A percentile compares a stretch with the other conserved stretches of the same genome.
These are phyloP conservation scores for Fusarium dlaminii DNA, from an alignment of 2,329 filamentous ascomycete genomes.

Conservation along the genomic window DNA sequence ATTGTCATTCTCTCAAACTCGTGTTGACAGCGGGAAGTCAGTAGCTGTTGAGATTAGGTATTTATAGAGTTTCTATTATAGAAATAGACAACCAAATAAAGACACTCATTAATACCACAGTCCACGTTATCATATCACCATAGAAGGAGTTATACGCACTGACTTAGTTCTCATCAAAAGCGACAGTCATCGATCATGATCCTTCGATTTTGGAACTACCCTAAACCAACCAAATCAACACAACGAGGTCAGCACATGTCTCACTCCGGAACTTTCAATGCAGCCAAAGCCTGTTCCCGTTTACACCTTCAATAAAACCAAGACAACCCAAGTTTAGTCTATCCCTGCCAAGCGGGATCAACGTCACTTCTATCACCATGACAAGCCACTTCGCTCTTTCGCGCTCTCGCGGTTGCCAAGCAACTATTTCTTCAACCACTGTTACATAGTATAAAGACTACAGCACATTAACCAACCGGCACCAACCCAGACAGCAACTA, in stretches of 20 bases:
- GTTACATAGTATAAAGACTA: neutral
- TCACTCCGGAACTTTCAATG: neutral
- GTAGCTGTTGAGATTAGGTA: too few species aligned
- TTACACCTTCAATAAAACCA: neutral
- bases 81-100: neutral
- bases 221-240: neutral
- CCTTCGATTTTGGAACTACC: neutral
- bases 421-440: neutral
- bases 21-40: neutral
- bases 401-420: neutral
- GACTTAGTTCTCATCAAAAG: neutral
- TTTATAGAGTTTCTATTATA: neutral
- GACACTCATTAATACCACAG: neutral
- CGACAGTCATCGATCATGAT: neutral
- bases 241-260: neutral
- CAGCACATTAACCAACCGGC: neutral
- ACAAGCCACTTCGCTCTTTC: conserved; percentile 1
- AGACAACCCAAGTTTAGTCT: neutral
- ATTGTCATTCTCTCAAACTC: neutral
- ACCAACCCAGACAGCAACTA: neutral
- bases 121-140: neutral
- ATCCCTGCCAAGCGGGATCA: neutral
- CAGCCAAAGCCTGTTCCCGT: neutral
- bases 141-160: too few species aligned
- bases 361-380: neutral